phyloP scores from a whole-genome alignment of 208 protist genomes.

The Acanthamoeba lugdunensis region DNA sequence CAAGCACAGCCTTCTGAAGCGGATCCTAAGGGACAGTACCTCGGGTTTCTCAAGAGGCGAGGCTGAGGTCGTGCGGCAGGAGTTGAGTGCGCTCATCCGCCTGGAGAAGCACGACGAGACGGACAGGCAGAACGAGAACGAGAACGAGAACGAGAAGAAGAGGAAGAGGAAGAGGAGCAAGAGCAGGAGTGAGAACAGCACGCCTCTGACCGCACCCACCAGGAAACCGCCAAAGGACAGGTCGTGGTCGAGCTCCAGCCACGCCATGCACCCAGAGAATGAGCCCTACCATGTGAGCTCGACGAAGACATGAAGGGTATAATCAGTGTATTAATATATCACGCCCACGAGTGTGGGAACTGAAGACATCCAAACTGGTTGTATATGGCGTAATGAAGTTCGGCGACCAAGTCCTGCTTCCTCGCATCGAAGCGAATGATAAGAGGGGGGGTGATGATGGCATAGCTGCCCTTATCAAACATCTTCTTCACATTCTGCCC shows the following conservation, averaged over 20 bases:
- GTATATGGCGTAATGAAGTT: neutral
- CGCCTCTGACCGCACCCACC: neutral
- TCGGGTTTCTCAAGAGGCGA: constrained; percentile 1
- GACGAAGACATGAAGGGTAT: neutral
- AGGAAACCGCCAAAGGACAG: neutral
- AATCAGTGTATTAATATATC: neutral
- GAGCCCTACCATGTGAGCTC: neutral
- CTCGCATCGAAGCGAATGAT: neutral
- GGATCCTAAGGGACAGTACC: constrained; percentile 7
- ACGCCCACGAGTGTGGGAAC: neutral
- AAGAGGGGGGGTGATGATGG: neutral
- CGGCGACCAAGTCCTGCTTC: neutral
- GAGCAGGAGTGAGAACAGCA: neutral
- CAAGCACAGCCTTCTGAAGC: constrained; percentile 55
- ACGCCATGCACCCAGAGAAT: neutral
- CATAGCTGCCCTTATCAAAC: neutral
- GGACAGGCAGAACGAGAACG: neutral
- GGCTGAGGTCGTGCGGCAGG: neutral
- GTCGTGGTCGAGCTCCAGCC: neutral
- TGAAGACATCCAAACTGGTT: neutral
- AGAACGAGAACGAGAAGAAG: neutral
- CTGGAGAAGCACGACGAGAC: constrained; percentile 1
- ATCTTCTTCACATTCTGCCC: neutral
- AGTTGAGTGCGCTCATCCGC: constrained; percentile 10
- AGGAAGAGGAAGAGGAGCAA: neutral